Evolutionary conservation across 1,139 yeast genomes (phyloP).

Genomic region (Lodderomyces orthopsilosis): DNA sequence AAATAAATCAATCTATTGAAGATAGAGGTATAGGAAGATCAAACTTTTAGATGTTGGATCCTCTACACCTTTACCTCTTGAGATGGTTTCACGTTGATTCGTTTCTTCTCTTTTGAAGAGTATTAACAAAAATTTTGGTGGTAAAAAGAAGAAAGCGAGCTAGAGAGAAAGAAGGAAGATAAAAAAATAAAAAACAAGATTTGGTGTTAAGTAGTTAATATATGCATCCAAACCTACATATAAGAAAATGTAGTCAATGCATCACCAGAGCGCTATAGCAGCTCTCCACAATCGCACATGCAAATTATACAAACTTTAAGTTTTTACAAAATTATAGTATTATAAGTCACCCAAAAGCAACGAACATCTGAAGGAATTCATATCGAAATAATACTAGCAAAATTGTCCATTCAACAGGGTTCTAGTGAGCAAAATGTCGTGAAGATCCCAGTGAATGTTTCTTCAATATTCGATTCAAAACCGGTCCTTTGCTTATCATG

Average conservation of each 20-base stretch:
- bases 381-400: too few relatives aligned
- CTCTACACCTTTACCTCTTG: not conserved
- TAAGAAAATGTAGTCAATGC: too few relatives aligned
- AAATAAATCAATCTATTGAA: not conserved
- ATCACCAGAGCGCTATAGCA: too few relatives aligned
- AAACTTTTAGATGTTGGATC: not conserved
- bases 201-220: too few relatives aligned
- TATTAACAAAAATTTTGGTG: too few relatives aligned
- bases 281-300: too few relatives aligned
- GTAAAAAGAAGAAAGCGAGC: not conserved
- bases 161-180: not conserved
- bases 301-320: too few relatives aligned
- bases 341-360: too few relatives aligned
- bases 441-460: slow-evolving; percentile 4
- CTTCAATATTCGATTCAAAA: slow-evolving; percentile 10
- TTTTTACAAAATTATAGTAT: too few relatives aligned
- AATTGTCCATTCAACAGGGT: not conserved
- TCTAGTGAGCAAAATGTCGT: slow-evolving; percentile 1
- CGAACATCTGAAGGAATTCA: too few relatives aligned
- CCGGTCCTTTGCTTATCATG: slow-evolving; percentile 10
- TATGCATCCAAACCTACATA: too few relatives aligned
- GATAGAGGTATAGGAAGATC: not conserved
- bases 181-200: not conserved
- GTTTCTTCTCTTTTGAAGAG: not conserved
- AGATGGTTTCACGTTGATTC: slow-evolving; percentile 2